These are phyloP conservation scores for Penicillium sp. DNA, from an alignment of 2,329 filamentous ascomycete genomes.

Conservation along the genomic window DNA sequence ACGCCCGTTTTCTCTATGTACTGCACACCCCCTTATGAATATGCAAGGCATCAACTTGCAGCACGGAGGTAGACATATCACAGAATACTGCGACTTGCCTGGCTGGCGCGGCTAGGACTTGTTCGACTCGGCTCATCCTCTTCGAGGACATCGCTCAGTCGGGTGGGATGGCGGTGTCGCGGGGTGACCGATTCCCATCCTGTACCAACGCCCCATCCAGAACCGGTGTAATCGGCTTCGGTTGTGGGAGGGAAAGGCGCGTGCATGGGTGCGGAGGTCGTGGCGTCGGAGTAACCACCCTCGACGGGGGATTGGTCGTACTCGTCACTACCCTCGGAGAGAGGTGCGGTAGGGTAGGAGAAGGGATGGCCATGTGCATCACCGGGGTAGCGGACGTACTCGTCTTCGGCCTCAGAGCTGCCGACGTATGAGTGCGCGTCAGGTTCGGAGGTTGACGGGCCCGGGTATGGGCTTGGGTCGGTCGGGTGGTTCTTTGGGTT, in stretches of 20 bases:
- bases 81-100: conserved; percentile 30
- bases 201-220: conserved; percentile 59
- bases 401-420: conserved; percentile 60
- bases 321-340: conserved; percentile 51
- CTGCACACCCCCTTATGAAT: not conserved
- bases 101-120: conserved; percentile 65
- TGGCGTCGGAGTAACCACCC: conserved; percentile 24
- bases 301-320: conserved; percentile 48
- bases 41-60: not conserved
- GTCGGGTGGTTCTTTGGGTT: conserved; percentile 25
- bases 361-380: conserved; percentile 51
- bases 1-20: not conserved
- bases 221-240: conserved; percentile 59
- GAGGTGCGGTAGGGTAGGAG: conserved; percentile 45
- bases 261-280: conserved; percentile 25
- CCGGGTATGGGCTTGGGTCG: conserved; percentile 31
- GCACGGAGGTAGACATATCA: conserved; percentile 10
- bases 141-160: conserved; percentile 81
- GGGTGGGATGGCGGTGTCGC: conserved; percentile 76
- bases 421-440: conserved; percentile 48
- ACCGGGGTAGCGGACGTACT: conserved; percentile 58
- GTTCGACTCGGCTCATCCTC: conserved; percentile 70
- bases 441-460: conserved; percentile 42
- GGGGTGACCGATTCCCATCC: conserved; percentile 72
- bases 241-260: conserved; percentile 32